Base-by-base conservation (phyloP, 2,329 filamentous ascomycete genomes). In the Ceratocystis eucalypticola region DNA sequence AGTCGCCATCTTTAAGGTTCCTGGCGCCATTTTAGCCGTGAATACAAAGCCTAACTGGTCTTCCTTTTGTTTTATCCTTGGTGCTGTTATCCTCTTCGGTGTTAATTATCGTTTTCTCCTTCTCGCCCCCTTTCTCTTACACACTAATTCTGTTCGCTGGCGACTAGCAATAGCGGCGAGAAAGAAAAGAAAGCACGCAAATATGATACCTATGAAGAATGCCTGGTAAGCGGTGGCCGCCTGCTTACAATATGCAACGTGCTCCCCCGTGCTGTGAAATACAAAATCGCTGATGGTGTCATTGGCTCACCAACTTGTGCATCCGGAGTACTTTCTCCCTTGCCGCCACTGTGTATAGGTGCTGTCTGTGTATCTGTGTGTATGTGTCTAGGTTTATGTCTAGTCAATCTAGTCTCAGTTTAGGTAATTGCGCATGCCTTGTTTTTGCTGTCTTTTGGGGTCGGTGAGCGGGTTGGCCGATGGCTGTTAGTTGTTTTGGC, bases 21-120 rank as follows among this genome's bases (percentile, higher is more conserved):
- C 55, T 59, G 55, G 55, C 55, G 55, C 55, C 55, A 59, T 59
- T 59, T 59, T 37, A 33, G 55, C 6, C n/a, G 55, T 22, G 20
- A n/a, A n/a, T 20, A n/a, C n/a, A 53, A 25, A 25, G 22, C 5
- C n/a, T 53, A 53, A n/a, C 48, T 8, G n/a, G 3, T 3, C 48
- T n/a, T 53, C 22, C 48, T n/a, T 53, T 53, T 22, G 48, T 20
- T 8, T 12, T 53, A 53, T 28, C 2, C 22, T 55, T 6, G 25
- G 20, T 30, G 12, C 20, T 55, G 50, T 25, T 30, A 15, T 55
- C 12, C 20, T 12, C 10, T 55, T 15, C 8, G 55, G 25, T 59
- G 25, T 37, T 25, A 33, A n/a, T 59, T 8, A 3, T 59, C 10
- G 10, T 57, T 59, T 59, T n/a, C 25, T 15, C 28, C 33, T 59